Evolutionary conservation across 1,284 basidiomycete species (phyloP).

Genomic region (Microstroma glucosiphilum): DNA sequence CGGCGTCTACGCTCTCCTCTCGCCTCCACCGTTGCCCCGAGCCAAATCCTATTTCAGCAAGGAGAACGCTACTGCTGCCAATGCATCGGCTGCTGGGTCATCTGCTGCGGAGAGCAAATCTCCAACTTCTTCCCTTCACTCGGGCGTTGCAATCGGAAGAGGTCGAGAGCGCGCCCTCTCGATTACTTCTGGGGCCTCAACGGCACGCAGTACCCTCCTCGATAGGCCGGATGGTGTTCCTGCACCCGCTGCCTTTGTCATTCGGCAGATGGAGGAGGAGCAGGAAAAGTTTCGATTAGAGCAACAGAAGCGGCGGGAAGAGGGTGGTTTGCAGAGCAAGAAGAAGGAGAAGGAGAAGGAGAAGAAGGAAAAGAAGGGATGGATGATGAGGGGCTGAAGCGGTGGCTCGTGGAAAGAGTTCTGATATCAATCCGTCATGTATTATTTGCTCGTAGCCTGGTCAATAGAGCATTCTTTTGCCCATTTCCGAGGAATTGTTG

Average conservation of each 20-base stretch:
- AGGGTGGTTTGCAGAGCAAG: too few species aligned
- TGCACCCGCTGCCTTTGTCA: background rate
- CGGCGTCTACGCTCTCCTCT: background rate
- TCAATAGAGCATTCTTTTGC: too few species aligned
- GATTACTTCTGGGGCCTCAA: background rate
- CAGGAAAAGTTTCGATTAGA: background rate
- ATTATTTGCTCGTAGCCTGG: too few species aligned
- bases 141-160: background rate
- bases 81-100: background rate
- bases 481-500: too few species aligned
- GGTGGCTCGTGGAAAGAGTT: too few species aligned
- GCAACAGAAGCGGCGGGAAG: background rate
- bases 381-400: too few species aligned
- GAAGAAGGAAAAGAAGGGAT: too few species aligned
- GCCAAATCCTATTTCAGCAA: background rate
- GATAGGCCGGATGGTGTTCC: conserved; percentile 1
- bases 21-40: background rate
- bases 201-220: background rate
- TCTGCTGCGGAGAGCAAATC: background rate
- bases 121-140: background rate
- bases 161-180: background rate
- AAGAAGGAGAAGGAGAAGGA: too few species aligned
- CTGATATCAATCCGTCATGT: too few species aligned
- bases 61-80: background rate
- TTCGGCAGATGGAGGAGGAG: background rate